phyloP scores from a whole-genome alignment of 139 green algal species.

The Closterium sp. region DNA sequence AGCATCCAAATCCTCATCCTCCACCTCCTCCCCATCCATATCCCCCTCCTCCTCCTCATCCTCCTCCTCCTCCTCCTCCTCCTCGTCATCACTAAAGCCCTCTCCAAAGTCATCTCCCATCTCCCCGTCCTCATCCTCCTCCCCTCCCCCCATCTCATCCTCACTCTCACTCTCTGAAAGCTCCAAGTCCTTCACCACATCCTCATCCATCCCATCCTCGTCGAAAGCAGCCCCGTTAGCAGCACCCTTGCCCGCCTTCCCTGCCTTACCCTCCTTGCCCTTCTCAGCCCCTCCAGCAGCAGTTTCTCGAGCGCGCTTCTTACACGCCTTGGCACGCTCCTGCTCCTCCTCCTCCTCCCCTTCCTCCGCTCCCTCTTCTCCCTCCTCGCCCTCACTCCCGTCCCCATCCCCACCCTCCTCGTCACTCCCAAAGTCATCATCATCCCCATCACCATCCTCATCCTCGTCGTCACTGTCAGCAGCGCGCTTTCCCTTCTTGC shows the following conservation, averaged over 20 bases:
- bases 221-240: not conserved
- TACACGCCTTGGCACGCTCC: not conserved
- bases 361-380: not conserved
- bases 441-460: not conserved
- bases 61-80: constrained; percentile 1
- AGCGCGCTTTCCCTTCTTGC: not conserved
- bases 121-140: constrained; percentile 9
- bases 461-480: not conserved
- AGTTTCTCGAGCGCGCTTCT: not conserved
- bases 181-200: constrained; percentile 6
- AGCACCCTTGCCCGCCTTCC: not conserved
- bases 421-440: not conserved
- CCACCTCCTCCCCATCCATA: constrained; percentile 8
- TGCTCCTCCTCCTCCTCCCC: not conserved
- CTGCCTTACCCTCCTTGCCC: not conserved
- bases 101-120: not conserved
- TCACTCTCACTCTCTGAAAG: constrained; percentile 2
- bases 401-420: not conserved
- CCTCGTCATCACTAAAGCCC: not conserved
- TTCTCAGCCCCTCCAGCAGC: not conserved
- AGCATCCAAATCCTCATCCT: constrained; percentile 10
- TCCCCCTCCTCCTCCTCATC: constrained; percentile 18
- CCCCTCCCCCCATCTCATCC: not conserved
- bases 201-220: not conserved
- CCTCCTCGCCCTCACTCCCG: not conserved